Base-by-base conservation (phyloP, 106 monocot genomes). In the Dendrobium chrysotoxum region DNA sequence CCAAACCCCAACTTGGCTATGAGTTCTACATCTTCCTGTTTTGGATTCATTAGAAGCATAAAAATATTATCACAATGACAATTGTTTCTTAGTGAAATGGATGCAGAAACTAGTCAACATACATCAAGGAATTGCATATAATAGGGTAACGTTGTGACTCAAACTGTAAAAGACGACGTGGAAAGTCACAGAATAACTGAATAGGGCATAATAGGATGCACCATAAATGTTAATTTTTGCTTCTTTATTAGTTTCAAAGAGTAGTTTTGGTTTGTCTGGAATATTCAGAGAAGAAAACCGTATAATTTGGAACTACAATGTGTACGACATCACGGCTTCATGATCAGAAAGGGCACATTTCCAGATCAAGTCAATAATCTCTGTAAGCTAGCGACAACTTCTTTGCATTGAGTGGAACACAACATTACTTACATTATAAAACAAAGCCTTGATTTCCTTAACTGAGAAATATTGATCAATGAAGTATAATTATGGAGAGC, bases 21-120 rank as follows among this genome's bases (percentile, higher is more conserved):
- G 65, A 97, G 92, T 10, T 97, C 86, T 61, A 97, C 90, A 85
- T 97, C 97, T 80, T 97, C 97, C 97, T 97, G 86, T 70, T 72
- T 28, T 78, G 57, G 25, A 55, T 47, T 9, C 28, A 55, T 11
- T n/a, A 23, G 54, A 82, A n/a, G 65, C 25, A 26, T 39, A 61
- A 79, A 31, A 16, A 15, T 28, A 40, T 74, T 21, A 41, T 40
- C 6, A 42, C 12, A 20, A 74, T 74, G n/a, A 74, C 42, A 40
- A 38, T 26, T 26, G 40, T 47, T 47, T 5, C 8, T 47, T 47
- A 50, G 40, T 30, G 13, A 45, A 47, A 76, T 47, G 26, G 23
- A 47, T 6, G 39, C 4, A 15, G 1, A 74, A 45, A 76, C 28
- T 76, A 47, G 40, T 76, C 25, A 76, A 76, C 47, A 26, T 26